phyloP scores from a whole-genome alignment of 495 filamentous ascomycete genomes.

The Penicillium flavigenum region DNA sequence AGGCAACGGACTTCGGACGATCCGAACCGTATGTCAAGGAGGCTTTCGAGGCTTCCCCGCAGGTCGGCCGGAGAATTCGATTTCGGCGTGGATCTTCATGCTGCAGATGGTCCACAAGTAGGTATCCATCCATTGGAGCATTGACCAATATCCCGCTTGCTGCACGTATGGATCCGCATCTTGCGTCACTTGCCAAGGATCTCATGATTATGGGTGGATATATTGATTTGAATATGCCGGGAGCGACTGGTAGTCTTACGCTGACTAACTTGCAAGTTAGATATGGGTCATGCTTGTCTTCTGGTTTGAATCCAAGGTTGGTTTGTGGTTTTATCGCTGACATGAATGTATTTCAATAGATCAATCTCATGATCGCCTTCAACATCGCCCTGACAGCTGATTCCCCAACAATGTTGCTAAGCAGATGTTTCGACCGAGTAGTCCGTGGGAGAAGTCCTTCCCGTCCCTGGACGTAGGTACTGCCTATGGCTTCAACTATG shows the following conservation, averaged over 20 bases:
- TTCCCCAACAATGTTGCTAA: constrained; percentile 40
- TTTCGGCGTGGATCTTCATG: constrained; percentile 20
- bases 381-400: constrained; percentile 41
- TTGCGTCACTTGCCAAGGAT: constrained; percentile 40
- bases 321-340: background rate
- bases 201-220: constrained; percentile 44
- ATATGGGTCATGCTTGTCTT: constrained; percentile 17
- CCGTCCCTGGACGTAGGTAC: background rate
- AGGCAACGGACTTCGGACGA: constrained; percentile 33
- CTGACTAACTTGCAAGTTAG: constrained; percentile 34
- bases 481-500: too few species aligned
- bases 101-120: constrained; percentile 41
- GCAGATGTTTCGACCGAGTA: constrained; percentile 23
- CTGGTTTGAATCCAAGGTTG: background rate
- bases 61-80: constrained; percentile 28
- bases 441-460: constrained; percentile 26
- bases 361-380: constrained; percentile 45
- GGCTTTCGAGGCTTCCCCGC: constrained; percentile 37
- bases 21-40: constrained; percentile 32
- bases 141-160: constrained; percentile 46
- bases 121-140: constrained; percentile 36
- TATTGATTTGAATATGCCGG: constrained; percentile 41
- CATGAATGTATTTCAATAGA: constrained; percentile 8
- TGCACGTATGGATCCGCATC: constrained; percentile 37
- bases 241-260: constrained; percentile 27